Evolutionary conservation across 2,329 filamentous ascomycete species (phyloP).

Genomic region (Neopestalotiopsis sp.): DNA sequence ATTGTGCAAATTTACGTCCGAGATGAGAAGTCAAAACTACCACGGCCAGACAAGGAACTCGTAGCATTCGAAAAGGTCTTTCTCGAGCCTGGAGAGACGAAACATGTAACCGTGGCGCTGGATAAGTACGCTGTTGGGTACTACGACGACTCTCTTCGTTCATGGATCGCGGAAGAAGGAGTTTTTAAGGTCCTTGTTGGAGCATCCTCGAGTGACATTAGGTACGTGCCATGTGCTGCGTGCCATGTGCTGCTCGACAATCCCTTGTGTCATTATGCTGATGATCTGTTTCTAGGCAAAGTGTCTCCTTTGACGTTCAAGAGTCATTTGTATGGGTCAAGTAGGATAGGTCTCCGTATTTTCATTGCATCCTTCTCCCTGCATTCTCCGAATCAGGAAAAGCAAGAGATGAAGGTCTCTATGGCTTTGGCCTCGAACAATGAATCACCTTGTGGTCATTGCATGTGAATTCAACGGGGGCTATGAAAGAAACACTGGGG

Average conservation of each 20-base stretch:
- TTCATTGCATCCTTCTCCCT: not conserved
- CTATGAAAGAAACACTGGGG: no score
- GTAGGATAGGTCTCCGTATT: not conserved
- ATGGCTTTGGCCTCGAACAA: not conserved
- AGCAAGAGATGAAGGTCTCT: not conserved
- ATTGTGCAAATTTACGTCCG: conserved; percentile 72
- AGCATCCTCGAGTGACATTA: conserved; percentile 67
- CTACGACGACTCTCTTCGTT: conserved; percentile 63
- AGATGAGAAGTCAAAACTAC: conserved; percentile 67
- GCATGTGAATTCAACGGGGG: no score
- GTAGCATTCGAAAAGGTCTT: conserved; percentile 72
- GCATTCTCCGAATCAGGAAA: not conserved
- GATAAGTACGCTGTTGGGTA: conserved; percentile 63
- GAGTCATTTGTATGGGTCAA: conserved; percentile 69
- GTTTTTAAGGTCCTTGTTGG: conserved; percentile 66
- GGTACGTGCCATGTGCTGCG: conserved; percentile 49
- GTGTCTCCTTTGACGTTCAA: conserved; percentile 61
- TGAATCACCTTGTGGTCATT: no score
- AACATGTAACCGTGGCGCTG: conserved; percentile 50
- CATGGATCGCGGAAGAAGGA: conserved; percentile 72
- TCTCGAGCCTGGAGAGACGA: conserved; percentile 61
- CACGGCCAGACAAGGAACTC: conserved; percentile 72
- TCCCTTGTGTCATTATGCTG: not conserved
- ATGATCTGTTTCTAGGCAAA: conserved; percentile 43
- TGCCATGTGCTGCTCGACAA: conserved; percentile 18